Percentiles rank a stretch among this genome's conserved stretches.
Evolutionary conservation across 2,329 filamentous ascomycete species (phyloP).

Genomic region (Cladorrhinum sp.): DNA sequence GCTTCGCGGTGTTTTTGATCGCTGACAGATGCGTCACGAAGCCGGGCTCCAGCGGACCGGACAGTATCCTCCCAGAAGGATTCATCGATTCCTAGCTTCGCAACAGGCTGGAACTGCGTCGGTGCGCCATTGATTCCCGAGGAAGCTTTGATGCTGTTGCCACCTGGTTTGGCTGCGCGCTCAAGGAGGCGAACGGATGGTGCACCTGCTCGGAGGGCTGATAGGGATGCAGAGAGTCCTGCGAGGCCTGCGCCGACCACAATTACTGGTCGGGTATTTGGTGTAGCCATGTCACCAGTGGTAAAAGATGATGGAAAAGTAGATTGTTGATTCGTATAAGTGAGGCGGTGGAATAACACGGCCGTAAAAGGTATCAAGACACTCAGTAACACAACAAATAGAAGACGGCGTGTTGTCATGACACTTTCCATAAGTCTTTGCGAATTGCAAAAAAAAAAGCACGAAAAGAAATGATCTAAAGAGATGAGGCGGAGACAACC

Average conservation of each 20-base stretch:
- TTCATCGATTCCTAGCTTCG: constrained; percentile 26
- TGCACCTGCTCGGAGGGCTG: constrained; percentile 51
- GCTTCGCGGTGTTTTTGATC: constrained; percentile 36
- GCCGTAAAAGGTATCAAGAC: constrained; percentile 26
- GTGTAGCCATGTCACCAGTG: constrained; percentile 13
- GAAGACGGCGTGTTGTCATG: constrained; percentile 16
- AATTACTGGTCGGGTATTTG: constrained; percentile 41
- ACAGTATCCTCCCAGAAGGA: constrained; percentile 56
- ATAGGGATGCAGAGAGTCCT: constrained; percentile 57
- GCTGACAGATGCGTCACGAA: constrained; percentile 20
- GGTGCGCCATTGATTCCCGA: constrained; percentile 64
- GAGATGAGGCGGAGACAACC: background rate
- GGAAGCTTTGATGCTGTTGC: constrained; percentile 65
- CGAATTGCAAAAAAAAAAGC: background rate
- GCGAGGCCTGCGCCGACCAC: constrained; percentile 65
- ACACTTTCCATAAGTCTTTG: background rate
- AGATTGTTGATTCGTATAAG: constrained; percentile 1
- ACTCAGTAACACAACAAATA: constrained; percentile 11
- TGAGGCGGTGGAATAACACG: constrained; percentile 24
- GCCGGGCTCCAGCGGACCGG: constrained; percentile 51
- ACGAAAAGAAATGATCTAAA: background rate
- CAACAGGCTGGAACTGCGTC: constrained; percentile 52
- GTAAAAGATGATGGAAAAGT: constrained; percentile 3
- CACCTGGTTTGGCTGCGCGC: constrained; percentile 56
- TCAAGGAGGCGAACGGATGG: constrained; percentile 56